Percentiles rank a stretch among this genome's conserved stretches.
phyloP scores from a whole-genome alignment of 2,329 filamentous ascomycete genomes.

The Curvularia hawaiiensis region DNA sequence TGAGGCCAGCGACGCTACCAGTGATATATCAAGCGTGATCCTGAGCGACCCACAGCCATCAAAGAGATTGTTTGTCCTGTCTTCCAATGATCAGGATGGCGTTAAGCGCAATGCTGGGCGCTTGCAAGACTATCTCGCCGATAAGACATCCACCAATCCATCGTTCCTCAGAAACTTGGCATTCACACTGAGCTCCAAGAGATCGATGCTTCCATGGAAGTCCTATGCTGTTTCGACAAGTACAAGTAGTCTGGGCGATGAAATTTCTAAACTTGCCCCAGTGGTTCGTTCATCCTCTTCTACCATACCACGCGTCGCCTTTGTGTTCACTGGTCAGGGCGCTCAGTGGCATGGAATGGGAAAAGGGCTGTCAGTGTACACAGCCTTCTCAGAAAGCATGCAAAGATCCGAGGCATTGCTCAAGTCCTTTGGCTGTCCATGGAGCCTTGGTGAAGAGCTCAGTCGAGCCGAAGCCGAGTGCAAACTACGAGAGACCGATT shows the following conservation, averaged over 20 bases:
- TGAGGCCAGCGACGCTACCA: conserved; percentile 4
- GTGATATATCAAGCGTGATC: conserved; percentile 11
- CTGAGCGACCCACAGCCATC: conserved; percentile 4
- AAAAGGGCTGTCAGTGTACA: conserved; percentile 1
- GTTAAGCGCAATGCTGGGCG: conserved; percentile 10
- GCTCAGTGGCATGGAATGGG: conserved; percentile 44
- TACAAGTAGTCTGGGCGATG: conserved; percentile 1
- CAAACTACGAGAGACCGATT: conserved; percentile 10
- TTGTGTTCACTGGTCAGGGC: conserved; percentile 42
- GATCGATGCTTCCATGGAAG: conserved; percentile 8
- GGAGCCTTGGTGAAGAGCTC: conserved; percentile 10
- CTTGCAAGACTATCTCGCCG: conserved; percentile 9
- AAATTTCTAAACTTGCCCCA: conserved; percentile 3
- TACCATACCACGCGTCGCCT: conserved; percentile 22
- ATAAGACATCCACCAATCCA: neutral
- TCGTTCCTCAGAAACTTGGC: conserved; percentile 7
- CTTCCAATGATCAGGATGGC: conserved; percentile 14
- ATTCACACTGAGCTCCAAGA: conserved; percentile 11
- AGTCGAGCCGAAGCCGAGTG: conserved; percentile 5
- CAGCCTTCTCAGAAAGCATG: conserved; percentile 6
- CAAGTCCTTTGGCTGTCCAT: conserved; percentile 9
- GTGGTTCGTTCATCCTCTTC: conserved; percentile 10
- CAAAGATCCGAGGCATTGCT: conserved; percentile 13
- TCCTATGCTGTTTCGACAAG: conserved; percentile 7
- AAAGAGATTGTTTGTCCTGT: conserved; percentile 5